Evolutionary conservation across 345 rosid species (phyloP).

Genomic region (Odontarrhena argentea): DNA sequence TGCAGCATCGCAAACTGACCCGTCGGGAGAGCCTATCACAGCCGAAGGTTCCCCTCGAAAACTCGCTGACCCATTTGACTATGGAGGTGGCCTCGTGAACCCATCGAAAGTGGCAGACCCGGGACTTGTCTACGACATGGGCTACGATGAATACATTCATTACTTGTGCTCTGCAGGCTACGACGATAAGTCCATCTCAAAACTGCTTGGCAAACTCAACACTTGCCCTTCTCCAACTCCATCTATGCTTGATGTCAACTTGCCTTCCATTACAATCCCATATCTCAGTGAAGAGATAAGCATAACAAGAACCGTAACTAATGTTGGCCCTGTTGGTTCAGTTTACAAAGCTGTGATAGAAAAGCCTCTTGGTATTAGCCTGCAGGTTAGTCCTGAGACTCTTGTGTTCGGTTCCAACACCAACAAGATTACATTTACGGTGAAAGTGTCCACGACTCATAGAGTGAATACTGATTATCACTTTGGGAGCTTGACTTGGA

Average conservation of each 20-base stretch:
- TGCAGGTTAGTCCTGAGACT: slow-evolving; percentile 54
- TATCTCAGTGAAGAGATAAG: slow-evolving; percentile 51
- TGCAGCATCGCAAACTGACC: slow-evolving; percentile 56
- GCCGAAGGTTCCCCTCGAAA: slow-evolving; percentile 65
- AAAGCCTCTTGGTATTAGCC: slow-evolving; percentile 53
- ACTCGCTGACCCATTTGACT: slow-evolving; percentile 65
- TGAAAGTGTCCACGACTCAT: slow-evolving; percentile 39
- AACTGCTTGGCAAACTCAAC: slow-evolving; percentile 42
- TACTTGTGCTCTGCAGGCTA: slow-evolving; percentile 68
- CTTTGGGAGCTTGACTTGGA: slow-evolving; percentile 74
- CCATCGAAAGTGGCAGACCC: slow-evolving; percentile 57
- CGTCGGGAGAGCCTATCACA: slow-evolving; percentile 46
- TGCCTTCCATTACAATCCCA: slow-evolving; percentile 71
- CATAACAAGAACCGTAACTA: slow-evolving; percentile 63
- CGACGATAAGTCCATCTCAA: slow-evolving; percentile 53
- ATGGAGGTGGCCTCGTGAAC: slow-evolving; percentile 69
- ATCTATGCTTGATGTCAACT: slow-evolving; percentile 54
- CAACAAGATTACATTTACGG: slow-evolving; percentile 40
- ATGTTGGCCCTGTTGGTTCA: slow-evolving; percentile 57
- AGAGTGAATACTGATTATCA: slow-evolving; percentile 46
- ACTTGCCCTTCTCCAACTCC: slow-evolving; percentile 51
- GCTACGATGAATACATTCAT: slow-evolving; percentile 46
- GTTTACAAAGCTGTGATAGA: slow-evolving; percentile 53
- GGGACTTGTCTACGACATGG: slow-evolving; percentile 62
- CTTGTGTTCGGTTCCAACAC: slow-evolving; percentile 53